Evolutionary conservation across 164 flowering plant species (phyloP).

Genomic region (Chimonanthus praecox): DNA sequence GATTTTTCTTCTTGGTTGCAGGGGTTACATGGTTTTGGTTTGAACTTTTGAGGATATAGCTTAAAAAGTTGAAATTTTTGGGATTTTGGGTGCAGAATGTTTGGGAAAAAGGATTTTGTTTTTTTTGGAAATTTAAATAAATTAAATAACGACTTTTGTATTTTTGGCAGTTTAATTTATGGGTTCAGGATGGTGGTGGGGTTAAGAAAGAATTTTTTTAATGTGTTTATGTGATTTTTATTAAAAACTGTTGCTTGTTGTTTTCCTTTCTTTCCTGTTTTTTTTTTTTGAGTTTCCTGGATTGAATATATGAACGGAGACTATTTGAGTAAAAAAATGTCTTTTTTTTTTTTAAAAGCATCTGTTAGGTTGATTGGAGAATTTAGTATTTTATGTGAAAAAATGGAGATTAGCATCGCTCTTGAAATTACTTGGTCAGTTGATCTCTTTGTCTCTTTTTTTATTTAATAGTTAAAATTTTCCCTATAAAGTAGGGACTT

Average conservation of each 20-base stretch:
- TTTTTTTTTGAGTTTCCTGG: background rate
- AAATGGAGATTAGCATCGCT: constrained; percentile 33
- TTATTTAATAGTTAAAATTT: no score
- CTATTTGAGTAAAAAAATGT: background rate
- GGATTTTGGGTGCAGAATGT: background rate
- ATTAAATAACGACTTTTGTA: background rate
- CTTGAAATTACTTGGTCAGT: constrained; percentile 58
- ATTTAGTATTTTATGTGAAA: no score
- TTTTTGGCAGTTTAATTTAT: background rate
- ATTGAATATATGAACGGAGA: background rate
- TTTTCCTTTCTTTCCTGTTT: no score
- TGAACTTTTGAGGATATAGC: no score
- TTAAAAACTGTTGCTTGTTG: no score
- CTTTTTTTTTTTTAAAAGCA: background rate
- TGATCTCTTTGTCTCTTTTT: no score
- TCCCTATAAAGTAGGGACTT: background rate
- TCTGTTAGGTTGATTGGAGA: background rate
- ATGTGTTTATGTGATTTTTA: no score
- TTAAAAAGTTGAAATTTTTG: background rate
- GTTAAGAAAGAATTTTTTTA: no score
- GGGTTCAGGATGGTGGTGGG: no score
- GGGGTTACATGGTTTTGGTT: no score
- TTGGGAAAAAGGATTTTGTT: background rate
- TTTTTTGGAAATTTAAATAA: background rate
- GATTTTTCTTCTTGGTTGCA: background rate